These are phyloP conservation scores for Calonectria multiphialidica DNA, from an alignment of 2,329 filamentous ascomycete genomes.

Conservation along the genomic window DNA sequence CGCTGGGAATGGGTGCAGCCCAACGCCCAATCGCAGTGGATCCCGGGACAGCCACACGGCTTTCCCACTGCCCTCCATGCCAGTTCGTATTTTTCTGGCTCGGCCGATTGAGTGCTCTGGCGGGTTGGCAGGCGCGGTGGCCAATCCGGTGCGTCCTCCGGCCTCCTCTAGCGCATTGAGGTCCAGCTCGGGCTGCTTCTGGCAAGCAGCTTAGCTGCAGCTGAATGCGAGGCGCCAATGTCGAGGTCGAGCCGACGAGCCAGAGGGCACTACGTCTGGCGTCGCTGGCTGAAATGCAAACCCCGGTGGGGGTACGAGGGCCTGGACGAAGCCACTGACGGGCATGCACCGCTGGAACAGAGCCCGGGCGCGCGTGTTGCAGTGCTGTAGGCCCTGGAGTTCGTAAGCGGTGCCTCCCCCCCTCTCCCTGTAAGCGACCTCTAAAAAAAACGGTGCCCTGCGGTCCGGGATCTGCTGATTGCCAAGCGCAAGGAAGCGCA, in stretches of 20 bases:
- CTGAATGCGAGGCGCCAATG: neutral
- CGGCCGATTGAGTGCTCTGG: conserved; percentile 26
- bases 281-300: neutral
- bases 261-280: neutral
- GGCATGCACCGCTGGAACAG: conserved; percentile 1
- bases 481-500: neutral
- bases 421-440: conserved; percentile 5
- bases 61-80: conserved; percentile 38
- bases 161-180: neutral
- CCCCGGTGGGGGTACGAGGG: neutral
- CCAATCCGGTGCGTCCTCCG: neutral
- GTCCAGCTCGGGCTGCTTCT: conserved; percentile 10
- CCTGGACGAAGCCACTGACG: neutral
- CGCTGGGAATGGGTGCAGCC: conserved; percentile 13
- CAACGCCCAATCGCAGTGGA: conserved; percentile 34
- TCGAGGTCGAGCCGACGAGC: neutral
- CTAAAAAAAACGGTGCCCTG: conserved; percentile 5
- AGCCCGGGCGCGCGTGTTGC: neutral
- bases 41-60: conserved; percentile 36
- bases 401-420: conserved; percentile 2
- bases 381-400: neutral
- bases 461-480: conserved; percentile 9
- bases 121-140: neutral
- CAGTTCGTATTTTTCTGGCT: conserved; percentile 42
- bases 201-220: conserved; percentile 4